Evolutionary conservation across 352 stramenopile species (phyloP).

Genomic region (Phytopythium montanum): DNA sequence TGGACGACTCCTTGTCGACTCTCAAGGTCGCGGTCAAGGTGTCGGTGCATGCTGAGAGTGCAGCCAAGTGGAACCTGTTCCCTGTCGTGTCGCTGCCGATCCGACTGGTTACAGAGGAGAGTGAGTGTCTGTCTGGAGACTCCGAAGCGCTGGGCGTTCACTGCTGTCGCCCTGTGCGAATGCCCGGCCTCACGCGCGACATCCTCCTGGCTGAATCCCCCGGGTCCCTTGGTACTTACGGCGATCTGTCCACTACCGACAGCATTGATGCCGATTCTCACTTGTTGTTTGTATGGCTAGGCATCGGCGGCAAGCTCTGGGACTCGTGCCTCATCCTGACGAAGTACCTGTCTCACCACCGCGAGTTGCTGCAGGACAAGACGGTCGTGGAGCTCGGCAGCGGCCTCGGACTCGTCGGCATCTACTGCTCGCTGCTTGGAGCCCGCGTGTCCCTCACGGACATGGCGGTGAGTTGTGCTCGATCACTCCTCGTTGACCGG

Average conservation of each 20-base stretch:
- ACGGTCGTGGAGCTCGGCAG: slow-evolving; percentile 71
- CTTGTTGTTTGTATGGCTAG: slow-evolving; percentile 14
- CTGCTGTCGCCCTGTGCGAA: slow-evolving; percentile 60
- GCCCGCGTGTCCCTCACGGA: slow-evolving; percentile 65
- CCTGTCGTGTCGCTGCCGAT: slow-evolving; percentile 68
- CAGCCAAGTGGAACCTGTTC: slow-evolving; percentile 47
- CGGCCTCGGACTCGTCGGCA: slow-evolving; percentile 68
- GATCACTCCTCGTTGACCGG: background rate
- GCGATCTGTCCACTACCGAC: background rate
- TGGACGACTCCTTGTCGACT: background rate
- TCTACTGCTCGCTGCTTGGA: slow-evolving; percentile 65
- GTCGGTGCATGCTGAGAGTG: slow-evolving; percentile 27
- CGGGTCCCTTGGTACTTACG: slow-evolving; percentile 49
- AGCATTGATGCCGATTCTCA: slow-evolving; percentile 10
- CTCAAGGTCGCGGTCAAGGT: slow-evolving; percentile 37
- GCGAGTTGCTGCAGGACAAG: slow-evolving; percentile 35
- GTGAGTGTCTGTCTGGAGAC: slow-evolving; percentile 14
- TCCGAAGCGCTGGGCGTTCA: slow-evolving; percentile 50
- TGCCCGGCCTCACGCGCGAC: slow-evolving; percentile 42
- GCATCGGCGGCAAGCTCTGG: slow-evolving; percentile 83
- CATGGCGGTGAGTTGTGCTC: slow-evolving; percentile 37
- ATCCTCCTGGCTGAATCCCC: slow-evolving; percentile 75
- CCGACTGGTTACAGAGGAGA: slow-evolving; percentile 14
- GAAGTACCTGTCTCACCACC: slow-evolving; percentile 41
- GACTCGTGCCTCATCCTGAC: slow-evolving; percentile 78